A percentile compares a stretch with the other conserved stretches of the same genome.
These are phyloP conservation scores for Ploettnerulaceae sp. DNA, from an alignment of 2,329 filamentous ascomycete genomes.

Conservation along the genomic window DNA sequence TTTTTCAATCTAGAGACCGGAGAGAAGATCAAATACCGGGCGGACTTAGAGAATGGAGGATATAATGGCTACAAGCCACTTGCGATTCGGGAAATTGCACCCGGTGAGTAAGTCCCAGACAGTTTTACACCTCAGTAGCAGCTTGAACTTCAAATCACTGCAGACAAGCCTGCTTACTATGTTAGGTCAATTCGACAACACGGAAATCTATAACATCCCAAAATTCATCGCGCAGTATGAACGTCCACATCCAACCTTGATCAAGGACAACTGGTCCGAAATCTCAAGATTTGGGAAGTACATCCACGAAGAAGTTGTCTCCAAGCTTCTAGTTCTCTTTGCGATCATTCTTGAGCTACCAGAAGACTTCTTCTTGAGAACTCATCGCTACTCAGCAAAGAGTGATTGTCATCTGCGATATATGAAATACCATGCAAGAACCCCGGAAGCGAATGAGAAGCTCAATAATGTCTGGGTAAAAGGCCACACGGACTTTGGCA, in stretches of 20 bases:
- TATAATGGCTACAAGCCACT: slow-evolving; percentile 50
- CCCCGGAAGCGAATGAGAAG: slow-evolving; percentile 41
- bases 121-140: no score
- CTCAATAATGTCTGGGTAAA: slow-evolving; percentile 42
- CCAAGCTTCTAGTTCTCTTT: slow-evolving; percentile 53
- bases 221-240: slow-evolving; percentile 45
- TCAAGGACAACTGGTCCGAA: slow-evolving; percentile 45
- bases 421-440: slow-evolving; percentile 51
- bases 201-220: slow-evolving; percentile 54
- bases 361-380: slow-evolving; percentile 48
- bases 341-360: slow-evolving; percentile 56
- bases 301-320: slow-evolving; percentile 48
- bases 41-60: slow-evolving; percentile 42
- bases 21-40: slow-evolving; percentile 53
- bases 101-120: slow-evolving; percentile 1
- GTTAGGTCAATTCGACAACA: slow-evolving; percentile 49
- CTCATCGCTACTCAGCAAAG: slow-evolving; percentile 51
- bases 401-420: slow-evolving; percentile 55
- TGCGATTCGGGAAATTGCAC: slow-evolving; percentile 6
- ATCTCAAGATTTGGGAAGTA: slow-evolving; percentile 45
- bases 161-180: no score
- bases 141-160: no score
- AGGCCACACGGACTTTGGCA: slow-evolving; percentile 39
- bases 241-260: slow-evolving; percentile 41
- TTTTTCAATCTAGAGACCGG: slow-evolving; percentile 51